Conservation (phyloP, 805 yeast genomes). For the Helenozyma baotianmanensis region DNA sequence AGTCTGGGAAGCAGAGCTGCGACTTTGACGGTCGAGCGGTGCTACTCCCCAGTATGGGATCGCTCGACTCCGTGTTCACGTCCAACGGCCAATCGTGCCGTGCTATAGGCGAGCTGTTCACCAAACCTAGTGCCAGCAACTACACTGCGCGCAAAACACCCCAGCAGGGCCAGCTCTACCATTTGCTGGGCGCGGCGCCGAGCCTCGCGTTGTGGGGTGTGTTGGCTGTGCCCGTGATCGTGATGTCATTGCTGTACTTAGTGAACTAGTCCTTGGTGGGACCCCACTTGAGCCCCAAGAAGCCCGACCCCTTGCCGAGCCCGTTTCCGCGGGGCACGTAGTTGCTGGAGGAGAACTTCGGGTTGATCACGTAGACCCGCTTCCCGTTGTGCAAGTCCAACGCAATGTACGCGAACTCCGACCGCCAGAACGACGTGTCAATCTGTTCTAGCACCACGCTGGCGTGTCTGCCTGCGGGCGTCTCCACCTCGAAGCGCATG, state of each 20-base stretch:
- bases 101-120: no score
- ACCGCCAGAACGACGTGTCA: constrained; percentile 59
- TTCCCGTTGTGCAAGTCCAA: constrained; percentile 70
- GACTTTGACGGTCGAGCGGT: constrained; percentile 22
- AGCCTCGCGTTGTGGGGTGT: constrained; percentile 4
- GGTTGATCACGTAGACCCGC: constrained; percentile 66
- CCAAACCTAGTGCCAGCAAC: no score
- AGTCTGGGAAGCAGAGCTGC: constrained; percentile 18
- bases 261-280: constrained; percentile 49
- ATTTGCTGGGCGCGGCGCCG: no score
- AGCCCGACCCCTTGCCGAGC: constrained; percentile 44
- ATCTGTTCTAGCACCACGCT: constrained; percentile 77
- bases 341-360: constrained; percentile 44
- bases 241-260: constrained; percentile 9
- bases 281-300: constrained; percentile 85
- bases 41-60: no score
- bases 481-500: constrained; percentile 85
- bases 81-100: constrained; percentile 25
- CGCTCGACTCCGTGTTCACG: constrained; percentile 15
- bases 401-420: constrained; percentile 68
- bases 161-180: no score
- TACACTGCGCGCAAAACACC: no score
- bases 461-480: constrained; percentile 57
- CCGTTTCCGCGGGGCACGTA: constrained; percentile 34
- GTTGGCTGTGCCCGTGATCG: constrained; percentile 5